These are phyloP conservation scores for Alternaria arbusti DNA, from an alignment of 2,329 filamentous ascomycete species.

Conservation along the genomic window DNA sequence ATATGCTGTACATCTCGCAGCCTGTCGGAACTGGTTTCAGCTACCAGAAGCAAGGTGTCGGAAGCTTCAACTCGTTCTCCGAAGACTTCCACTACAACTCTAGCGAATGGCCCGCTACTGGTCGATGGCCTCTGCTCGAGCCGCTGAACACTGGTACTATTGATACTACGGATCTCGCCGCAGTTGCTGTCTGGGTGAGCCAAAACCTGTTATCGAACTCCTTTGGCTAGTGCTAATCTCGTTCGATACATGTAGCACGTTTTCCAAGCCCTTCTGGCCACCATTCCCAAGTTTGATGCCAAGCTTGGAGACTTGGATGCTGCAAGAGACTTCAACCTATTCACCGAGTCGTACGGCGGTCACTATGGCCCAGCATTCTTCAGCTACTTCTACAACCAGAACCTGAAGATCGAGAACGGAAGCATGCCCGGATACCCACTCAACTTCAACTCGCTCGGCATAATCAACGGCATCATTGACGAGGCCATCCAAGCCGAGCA, in stretches of 20 bases:
- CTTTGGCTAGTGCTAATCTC: background rate
- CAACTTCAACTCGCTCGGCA: constrained; percentile 60
- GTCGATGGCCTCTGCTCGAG: constrained; percentile 53
- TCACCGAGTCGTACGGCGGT: constrained; percentile 61
- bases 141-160: constrained; percentile 56
- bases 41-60: constrained; percentile 37
- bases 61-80: constrained; percentile 45
- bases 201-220: background rate
- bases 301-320: constrained; percentile 46
- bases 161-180: constrained; percentile 64
- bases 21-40: constrained; percentile 65
- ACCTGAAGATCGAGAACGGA: constrained; percentile 60
- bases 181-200: constrained; percentile 49
- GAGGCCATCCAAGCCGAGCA: constrained; percentile 57
- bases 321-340: constrained; percentile 57
- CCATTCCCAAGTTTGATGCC: constrained; percentile 29
- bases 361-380: constrained; percentile 63
- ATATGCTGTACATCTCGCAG: constrained; percentile 68
- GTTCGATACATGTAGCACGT: constrained; percentile 19
- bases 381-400: constrained; percentile 65
- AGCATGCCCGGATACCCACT: constrained; percentile 57
- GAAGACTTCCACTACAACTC: constrained; percentile 57
- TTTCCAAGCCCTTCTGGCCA: constrained; percentile 31
- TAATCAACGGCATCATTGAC: constrained; percentile 56
- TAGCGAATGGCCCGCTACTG: constrained; percentile 49